phyloP scores from a whole-genome alignment of 164 flowering plant genomes.

The Protea cynaroides region DNA sequence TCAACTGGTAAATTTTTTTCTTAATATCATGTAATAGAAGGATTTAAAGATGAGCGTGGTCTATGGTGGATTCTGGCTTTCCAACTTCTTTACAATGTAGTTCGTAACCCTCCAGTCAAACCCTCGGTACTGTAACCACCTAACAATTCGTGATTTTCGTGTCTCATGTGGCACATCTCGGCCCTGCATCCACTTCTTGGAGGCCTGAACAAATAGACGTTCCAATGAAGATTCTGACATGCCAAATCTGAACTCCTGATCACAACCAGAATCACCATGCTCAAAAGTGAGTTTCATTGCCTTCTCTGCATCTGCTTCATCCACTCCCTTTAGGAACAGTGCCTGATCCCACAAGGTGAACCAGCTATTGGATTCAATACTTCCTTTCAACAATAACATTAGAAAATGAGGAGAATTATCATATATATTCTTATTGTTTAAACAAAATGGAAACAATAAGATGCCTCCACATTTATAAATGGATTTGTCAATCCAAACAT shows the following conservation, averaged over 20 bases:
- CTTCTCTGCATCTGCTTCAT: constrained; percentile 39
- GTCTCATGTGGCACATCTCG: constrained; percentile 43
- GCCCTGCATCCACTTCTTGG: constrained; percentile 76
- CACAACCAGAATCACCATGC: constrained; percentile 30
- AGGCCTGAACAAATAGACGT: constrained; percentile 52
- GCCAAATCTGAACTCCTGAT: constrained; percentile 29
- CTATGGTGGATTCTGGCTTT: constrained; percentile 37
- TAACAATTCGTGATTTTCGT: constrained; percentile 57
- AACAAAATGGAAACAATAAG: neutral
- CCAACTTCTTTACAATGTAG: constrained; percentile 55
- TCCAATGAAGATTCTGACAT: constrained; percentile 59
- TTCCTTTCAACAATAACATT: neutral
- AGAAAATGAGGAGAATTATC: neutral
- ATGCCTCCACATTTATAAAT: neutral
- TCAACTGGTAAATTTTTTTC: neutral
- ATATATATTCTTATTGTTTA: neutral
- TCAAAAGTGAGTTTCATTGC: constrained; percentile 63
- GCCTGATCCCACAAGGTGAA: constrained; percentile 37
- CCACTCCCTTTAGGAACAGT: constrained; percentile 60
- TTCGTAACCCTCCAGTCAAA: constrained; percentile 61
- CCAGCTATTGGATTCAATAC: neutral
- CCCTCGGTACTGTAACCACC: constrained; percentile 95
- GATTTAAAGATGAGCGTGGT: neutral
- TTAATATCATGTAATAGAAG: neutral
- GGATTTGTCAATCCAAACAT: neutral